Percentiles rank a stretch among this genome's conserved stretches.
Conservation (phyloP, 2,329 filamentous ascomycete species). For the Calonectria leucothoes region DNA sequence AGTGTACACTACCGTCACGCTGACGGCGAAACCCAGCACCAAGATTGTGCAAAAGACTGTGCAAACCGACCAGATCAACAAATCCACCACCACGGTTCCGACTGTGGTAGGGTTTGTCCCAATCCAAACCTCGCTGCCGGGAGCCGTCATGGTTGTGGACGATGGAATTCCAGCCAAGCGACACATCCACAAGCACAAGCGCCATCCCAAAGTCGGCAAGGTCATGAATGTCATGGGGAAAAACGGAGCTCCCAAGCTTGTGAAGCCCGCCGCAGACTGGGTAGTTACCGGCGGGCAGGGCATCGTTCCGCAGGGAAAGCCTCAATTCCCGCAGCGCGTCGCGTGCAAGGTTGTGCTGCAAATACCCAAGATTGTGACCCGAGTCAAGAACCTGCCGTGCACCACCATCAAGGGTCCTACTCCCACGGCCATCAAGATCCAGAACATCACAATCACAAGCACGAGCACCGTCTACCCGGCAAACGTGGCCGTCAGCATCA, state of each 20-base stretch:
- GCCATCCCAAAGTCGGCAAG: not conserved
- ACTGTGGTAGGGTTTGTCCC: not conserved
- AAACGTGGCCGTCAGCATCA: not conserved
- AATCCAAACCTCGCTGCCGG: not conserved
- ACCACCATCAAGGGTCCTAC: not conserved
- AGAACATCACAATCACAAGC: not conserved
- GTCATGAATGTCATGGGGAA: not conserved
- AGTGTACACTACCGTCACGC: not conserved
- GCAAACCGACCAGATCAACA: not conserved
- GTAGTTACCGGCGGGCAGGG: not conserved
- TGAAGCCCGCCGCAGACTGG: not conserved
- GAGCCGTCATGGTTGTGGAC: not conserved
- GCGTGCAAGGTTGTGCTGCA: not conserved
- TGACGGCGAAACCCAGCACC: not conserved
- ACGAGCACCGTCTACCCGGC: not conserved
- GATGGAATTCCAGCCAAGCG: not conserved
- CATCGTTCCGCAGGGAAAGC: not conserved
- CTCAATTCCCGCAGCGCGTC: not conserved
- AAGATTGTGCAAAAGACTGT: not conserved
- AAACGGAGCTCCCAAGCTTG: not conserved
- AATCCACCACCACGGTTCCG: not conserved
- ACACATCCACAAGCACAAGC: not conserved
- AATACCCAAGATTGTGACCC: not conserved
- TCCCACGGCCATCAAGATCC: not conserved
- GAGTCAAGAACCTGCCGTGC: not conserved